A percentile compares a stretch with the other conserved stretches of the same genome.
These are phyloP conservation scores for Carpinus viminea DNA, from an alignment of 306 rosid genomes.

Conservation along the genomic window DNA sequence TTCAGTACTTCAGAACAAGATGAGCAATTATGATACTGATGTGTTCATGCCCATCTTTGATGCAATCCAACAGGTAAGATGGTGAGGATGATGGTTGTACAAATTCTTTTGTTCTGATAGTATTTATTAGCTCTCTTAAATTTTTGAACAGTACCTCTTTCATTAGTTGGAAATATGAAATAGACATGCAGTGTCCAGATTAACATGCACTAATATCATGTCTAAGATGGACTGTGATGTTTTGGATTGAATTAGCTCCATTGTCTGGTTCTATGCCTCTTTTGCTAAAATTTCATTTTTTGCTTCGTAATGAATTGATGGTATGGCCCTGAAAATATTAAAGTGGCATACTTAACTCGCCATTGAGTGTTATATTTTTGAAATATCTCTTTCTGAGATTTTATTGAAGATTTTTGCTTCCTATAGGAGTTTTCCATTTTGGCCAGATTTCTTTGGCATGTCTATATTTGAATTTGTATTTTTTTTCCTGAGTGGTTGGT, in stretches of 20 bases:
- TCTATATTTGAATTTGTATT: neutral
- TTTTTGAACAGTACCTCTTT: neutral
- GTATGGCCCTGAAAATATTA: neutral
- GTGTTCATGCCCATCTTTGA: constrained; percentile 92
- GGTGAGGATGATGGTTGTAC: neutral
- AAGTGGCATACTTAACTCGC: neutral
- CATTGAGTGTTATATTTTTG: too few species aligned
- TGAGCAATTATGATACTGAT: constrained; percentile 98
- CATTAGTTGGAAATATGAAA: neutral
- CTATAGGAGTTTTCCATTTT: neutral
- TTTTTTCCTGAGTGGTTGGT: neutral
- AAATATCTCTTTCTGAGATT: neutral
- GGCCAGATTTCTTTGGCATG: neutral
- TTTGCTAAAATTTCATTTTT: neutral
- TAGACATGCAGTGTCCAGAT: neutral
- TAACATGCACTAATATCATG: neutral
- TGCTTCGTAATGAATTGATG: neutral
- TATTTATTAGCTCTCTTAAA: neutral
- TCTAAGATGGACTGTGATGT: neutral
- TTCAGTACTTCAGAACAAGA: constrained; percentile 79
- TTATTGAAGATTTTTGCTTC: neutral
- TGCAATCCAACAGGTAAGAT: constrained; percentile 73
- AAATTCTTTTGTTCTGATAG: neutral
- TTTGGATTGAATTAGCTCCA: neutral
- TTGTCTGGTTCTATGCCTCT: neutral